These are phyloP conservation scores for Myxozyma mucilagina DNA, from an alignment of 805 yeast species.

Conservation along the genomic window DNA sequence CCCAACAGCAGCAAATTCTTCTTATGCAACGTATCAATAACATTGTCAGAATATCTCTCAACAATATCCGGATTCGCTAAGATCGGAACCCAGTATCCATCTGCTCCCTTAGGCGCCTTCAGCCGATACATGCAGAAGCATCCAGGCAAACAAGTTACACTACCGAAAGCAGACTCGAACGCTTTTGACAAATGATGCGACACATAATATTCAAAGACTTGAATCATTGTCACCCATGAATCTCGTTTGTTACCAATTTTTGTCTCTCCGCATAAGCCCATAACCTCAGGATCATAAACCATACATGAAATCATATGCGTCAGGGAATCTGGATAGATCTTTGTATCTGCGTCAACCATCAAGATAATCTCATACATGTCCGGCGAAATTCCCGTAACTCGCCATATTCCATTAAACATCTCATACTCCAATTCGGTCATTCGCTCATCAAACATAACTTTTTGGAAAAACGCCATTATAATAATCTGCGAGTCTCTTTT, in stretches of 20 bases:
- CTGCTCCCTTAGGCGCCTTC: conserved; percentile 79
- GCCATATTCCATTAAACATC: conserved; percentile 72
- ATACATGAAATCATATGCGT: conserved; percentile 87
- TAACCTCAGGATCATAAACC: conserved; percentile 79
- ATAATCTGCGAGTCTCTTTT: conserved; percentile 93
- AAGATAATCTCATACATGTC: conserved; percentile 75
- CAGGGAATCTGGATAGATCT: conserved; percentile 78
- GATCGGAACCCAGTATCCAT: conserved; percentile 89
- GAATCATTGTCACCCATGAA: conserved; percentile 90
- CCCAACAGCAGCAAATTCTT: conserved; percentile 85
- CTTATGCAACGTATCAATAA: conserved; percentile 77
- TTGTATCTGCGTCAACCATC: conserved; percentile 96
- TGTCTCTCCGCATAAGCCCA: conserved; percentile 96
- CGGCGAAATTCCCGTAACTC: conserved; percentile 79
- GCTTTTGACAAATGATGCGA: conserved; percentile 95
- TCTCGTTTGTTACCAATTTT: conserved; percentile 80
- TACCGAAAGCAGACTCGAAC: conserved; percentile 88
- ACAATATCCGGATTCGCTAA: conserved; percentile 92
- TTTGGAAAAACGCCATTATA: conserved; percentile 86
- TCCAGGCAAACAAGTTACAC: conserved; percentile 94
- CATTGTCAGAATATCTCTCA: conserved; percentile 85
- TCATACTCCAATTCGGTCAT: conserved; percentile 90
- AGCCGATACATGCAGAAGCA: conserved; percentile 93
- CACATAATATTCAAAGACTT: conserved; percentile 90
- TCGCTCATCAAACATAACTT: conserved; percentile 85